A percentile compares a stretch with the other conserved stretches of the same genome.
Conservation (phyloP, 2,329 filamentous ascomycete genomes). For the Chaetomium globosum region DNA sequence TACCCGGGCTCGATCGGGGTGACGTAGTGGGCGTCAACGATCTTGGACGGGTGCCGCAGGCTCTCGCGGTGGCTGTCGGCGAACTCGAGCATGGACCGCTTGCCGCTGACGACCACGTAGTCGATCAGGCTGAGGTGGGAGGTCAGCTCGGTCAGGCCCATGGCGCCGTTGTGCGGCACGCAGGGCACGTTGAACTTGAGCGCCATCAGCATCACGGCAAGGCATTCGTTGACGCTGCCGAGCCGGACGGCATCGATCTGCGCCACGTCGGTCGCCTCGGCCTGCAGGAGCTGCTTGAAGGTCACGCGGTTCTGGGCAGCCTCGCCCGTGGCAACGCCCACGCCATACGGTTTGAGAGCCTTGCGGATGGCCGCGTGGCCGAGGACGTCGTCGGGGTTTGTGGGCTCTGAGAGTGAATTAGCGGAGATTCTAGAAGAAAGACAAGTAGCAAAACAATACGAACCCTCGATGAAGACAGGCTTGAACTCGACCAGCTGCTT, state of each 20-base stretch:
- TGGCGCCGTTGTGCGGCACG: conserved; percentile 20
- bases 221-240: conserved; percentile 20
- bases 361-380: conserved; percentile 21
- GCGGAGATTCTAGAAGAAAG: not conserved
- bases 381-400: conserved; percentile 22
- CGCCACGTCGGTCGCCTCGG: conserved; percentile 20
- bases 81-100: conserved; percentile 19
- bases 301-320: conserved; percentile 21
- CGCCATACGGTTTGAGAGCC: conserved; percentile 17
- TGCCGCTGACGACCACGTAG: conserved; percentile 19
- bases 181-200: conserved; percentile 20
- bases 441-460: not conserved
- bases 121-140: conserved; percentile 21
- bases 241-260: conserved; percentile 22
- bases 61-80: conserved; percentile 22
- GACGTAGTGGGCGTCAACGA: conserved; percentile 19
- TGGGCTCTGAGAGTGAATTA: conserved; percentile 4
- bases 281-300: conserved; percentile 19
- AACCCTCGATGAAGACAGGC: conserved; percentile 15
- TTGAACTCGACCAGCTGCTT: conserved; percentile 20
- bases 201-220: conserved; percentile 19
- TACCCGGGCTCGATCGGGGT: conserved; percentile 17
- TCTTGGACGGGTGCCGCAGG: conserved; percentile 18
- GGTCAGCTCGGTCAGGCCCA: conserved; percentile 20
- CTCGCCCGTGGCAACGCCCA: conserved; percentile 18